These are phyloP conservation scores for Neckera pumila DNA, from an alignment of 225 moss, liverwort and hornwort species.

Conservation along the genomic window DNA sequence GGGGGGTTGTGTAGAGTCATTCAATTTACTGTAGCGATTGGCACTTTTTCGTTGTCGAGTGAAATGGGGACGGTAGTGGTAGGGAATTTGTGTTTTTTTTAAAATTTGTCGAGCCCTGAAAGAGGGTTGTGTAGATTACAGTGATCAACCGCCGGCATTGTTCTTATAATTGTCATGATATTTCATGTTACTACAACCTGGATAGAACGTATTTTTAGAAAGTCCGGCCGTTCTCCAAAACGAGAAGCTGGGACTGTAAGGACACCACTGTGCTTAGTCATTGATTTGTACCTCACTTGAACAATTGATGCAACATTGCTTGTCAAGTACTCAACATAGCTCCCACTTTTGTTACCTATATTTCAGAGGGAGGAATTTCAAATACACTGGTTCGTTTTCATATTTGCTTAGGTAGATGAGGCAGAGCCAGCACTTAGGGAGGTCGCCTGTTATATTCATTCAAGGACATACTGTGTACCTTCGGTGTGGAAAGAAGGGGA, in stretches of 20 bases:
- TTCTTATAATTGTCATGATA: constrained; percentile 9
- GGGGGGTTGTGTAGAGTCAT: neutral
- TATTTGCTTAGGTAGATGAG: neutral
- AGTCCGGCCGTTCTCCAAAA: constrained; percentile 17
- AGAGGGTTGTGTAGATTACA: constrained; percentile 41
- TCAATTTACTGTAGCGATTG: constrained; percentile 5
- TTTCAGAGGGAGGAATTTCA: neutral
- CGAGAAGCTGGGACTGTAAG: constrained; percentile 21
- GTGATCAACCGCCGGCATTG: constrained; percentile 11
- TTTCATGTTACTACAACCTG: constrained; percentile 2
- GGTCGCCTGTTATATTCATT: neutral
- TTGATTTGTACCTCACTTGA: constrained; percentile 23
- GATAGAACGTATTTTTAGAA: constrained; percentile 5
- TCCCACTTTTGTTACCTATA: constrained; percentile 2
- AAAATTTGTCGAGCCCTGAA: constrained; percentile 14
- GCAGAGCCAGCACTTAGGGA: neutral
- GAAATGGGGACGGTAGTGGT: neutral
- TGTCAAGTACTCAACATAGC: constrained; percentile 9
- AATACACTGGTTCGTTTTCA: neutral
- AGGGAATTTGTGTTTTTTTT: constrained; percentile 2
- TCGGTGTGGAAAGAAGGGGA: neutral
- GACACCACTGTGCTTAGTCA: constrained; percentile 10
- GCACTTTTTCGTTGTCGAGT: neutral
- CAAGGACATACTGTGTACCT: neutral
- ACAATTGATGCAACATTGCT: constrained; percentile 30